phyloP scores from a whole-genome alignment of 1,284 basidiomycete genomes.

The Volvariella volvacea region DNA sequence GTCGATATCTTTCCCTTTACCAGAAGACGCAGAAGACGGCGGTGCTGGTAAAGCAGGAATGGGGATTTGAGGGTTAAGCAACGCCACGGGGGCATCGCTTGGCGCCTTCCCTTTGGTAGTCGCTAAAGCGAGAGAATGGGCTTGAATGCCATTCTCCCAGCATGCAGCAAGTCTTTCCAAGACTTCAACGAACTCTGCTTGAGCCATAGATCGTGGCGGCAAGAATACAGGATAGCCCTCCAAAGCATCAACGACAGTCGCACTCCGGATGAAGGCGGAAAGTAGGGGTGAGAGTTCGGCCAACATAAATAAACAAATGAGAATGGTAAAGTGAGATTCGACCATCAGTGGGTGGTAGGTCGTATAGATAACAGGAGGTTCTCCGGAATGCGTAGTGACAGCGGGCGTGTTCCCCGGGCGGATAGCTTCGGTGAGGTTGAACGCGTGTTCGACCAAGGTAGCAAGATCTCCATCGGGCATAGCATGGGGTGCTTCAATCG shows the following conservation, averaged over 20 bases:
- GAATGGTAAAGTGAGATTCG: constrained; percentile 73
- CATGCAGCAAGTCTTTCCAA: constrained; percentile 69
- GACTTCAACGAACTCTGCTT: constrained; percentile 78
- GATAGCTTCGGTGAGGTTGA: constrained; percentile 56
- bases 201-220: constrained; percentile 76
- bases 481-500: constrained; percentile 39
- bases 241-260: constrained; percentile 64
- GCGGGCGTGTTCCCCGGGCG: constrained; percentile 49
- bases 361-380: constrained; percentile 54
- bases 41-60: constrained; percentile 11
- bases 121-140: constrained; percentile 38
- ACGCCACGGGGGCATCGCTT: constrained; percentile 23
- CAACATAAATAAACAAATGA: constrained; percentile 66
- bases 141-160: constrained; percentile 56
- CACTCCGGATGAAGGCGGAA: constrained; percentile 54
- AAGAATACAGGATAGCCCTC: constrained; percentile 82
- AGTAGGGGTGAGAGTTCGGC: constrained; percentile 61
- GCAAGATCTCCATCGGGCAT: constrained; percentile 40
- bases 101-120: constrained; percentile 27
- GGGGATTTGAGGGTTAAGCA: constrained; percentile 28
- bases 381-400: constrained; percentile 22
- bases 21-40: constrained; percentile 8
- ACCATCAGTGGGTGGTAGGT: constrained; percentile 82
- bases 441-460: constrained; percentile 55
- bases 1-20: constrained; percentile 11